Conservation (phyloP, 2,329 filamentous ascomycete species). For the Rhynchosporium secalis region DNA sequence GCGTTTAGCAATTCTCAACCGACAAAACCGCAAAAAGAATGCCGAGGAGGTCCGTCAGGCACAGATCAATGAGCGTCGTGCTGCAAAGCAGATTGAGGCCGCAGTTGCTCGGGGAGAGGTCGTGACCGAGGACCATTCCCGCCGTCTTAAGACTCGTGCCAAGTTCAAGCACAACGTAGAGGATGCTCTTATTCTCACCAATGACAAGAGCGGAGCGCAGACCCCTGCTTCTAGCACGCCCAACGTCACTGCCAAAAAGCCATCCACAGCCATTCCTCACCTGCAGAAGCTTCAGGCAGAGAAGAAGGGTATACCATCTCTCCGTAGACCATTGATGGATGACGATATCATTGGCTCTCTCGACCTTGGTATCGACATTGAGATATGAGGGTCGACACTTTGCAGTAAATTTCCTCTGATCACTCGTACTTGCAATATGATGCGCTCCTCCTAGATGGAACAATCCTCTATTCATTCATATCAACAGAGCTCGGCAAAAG, state of each 20-base stretch:
- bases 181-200: conserved; percentile 48
- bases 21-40: conserved; percentile 80
- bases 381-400: conserved; percentile 42
- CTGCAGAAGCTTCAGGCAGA: conserved; percentile 44
- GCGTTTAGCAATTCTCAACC: conserved; percentile 79
- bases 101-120: conserved; percentile 64
- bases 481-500: not conserved
- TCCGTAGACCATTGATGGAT: conserved; percentile 79
- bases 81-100: conserved; percentile 59
- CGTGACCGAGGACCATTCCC: conserved; percentile 57
- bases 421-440: conserved; percentile 1
- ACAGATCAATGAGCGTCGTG: conserved; percentile 76
- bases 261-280: conserved; percentile 49
- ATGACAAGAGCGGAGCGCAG: conserved; percentile 50
- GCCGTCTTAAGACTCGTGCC: conserved; percentile 65
- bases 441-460: not conserved
- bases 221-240: conserved; percentile 51
- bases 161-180: conserved; percentile 68
- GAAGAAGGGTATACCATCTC: conserved; percentile 61
- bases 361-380: conserved; percentile 90
- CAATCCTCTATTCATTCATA: not conserved
- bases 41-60: conserved; percentile 89
- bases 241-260: conserved; percentile 47
- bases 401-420: not conserved
- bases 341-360: conserved; percentile 89